Base-by-base conservation (phyloP, 768 basidiomycete species). In the Boletus subparvulus region DNA sequence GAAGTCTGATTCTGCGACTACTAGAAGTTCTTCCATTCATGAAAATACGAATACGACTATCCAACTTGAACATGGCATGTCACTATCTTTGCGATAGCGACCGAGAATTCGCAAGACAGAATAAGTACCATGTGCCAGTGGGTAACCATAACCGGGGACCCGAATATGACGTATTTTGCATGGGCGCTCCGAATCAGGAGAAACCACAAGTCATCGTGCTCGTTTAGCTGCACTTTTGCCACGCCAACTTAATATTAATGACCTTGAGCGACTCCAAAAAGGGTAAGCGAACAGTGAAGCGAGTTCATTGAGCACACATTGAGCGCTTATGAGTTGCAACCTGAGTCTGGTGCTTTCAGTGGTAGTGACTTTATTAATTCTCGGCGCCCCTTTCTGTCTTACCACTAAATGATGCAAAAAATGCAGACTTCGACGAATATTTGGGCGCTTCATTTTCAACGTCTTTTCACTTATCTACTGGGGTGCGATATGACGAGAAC, bases 81-180 rank as follows among this genome's bases (percentile, higher is more conserved):
- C 47, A 35, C 32, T 24, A 48, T 44, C 46, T 30, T 36, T 43
- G 32, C 45, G 53, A 56, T 51, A 56, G 47, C 40, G 14, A 35
- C 33, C 41, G 42, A 37, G 8, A 13, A 54, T 4, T 14, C 24
- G 33, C 19, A 3, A 16, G 32, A 10, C 14, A 40, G 6, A 24
- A 36, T 19, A 24, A 21, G 21, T 21, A 21, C 52, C 52, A 44
- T 19, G 24, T 46, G n/a, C n/a, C n/a, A n/a, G n/a, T n/a, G 24
- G 6, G 35, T 33, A 33, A 36, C 41, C n/a, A 17, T 13, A 17
- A 10, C 13, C 3, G 14, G 33, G 3, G 17, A 39, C 21, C 21
- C 36, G 24, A 39, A 47, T 14, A 46, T 39, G 55, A 54, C 21
- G 47, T 44, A 17, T 35, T 19, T 28, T 28, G 21, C 19, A 35